Evolutionary conservation across 2,329 filamentous ascomycete species (phyloP), one percentile per base, ranked within the genome.

Genomic region (Mollisia scopiformis): DNA sequence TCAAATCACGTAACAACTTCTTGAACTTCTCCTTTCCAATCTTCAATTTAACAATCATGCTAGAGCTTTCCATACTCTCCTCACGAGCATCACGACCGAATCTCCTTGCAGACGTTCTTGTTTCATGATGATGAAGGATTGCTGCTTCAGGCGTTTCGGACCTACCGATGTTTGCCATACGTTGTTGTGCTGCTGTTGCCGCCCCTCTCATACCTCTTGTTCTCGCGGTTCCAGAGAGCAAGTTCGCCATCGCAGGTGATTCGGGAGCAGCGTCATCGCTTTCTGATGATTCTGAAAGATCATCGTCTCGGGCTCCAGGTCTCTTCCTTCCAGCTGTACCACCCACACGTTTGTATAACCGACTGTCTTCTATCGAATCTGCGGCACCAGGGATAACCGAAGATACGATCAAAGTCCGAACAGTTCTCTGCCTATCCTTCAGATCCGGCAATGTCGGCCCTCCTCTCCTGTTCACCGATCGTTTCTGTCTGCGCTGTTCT

Each of bases 401-500:
- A 10, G 94, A 97, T 1, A 99, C 92, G 55, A 98, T 85, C 67
- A 97, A 83, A 0, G 94, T 97, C 50, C 95, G 88, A 59, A 98
- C 94, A 0, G 95, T 98, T 55, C 94, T 87, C 77, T 95, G 94
- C 57, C 93, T 86, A 70, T 99, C 95, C 74, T 96, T 97, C 61
- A 99, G 86, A 77, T 99, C 95, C n/a, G 95, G 95, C 41, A 99
- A 80, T 62, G 92, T 90, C 6, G 95, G 95, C 0, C 95, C 95
- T 65, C 95, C 95, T 70, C 95, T 87, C 64, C 95, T 85, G 74
- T 97, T 98, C 69, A 97, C 91, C 6, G 95, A 97, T 51, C 95
- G 87, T 79, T 99, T 99, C 77, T 98, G 93, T 55, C 93, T 87
- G 69, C 95, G 84, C 75, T 98, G 93, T 74, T 99, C 95, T 66